Conservation (phyloP, 306 rosid species). For the Malus domestica region ASM211411v1 NC_041796.1:22571001-22571500, state of each 20-base stretch:
- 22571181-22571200: background rate
- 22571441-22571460: slow-evolving; percentile 40
- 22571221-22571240: background rate
- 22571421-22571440: background rate
- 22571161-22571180: background rate
- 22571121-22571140: too few species aligned
- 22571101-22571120: background rate
- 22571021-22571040: background rate
- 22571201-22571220: background rate
- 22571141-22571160: background rate
- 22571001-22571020: background rate
- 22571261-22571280: background rate
- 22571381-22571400: background rate
- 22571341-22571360: background rate
- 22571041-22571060: background rate
- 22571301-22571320: background rate
- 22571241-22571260: background rate
- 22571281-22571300: background rate
- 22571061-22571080: background rate
- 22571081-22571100: background rate
- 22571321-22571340: background rate
- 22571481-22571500: slow-evolving; percentile 59
- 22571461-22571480: slow-evolving; percentile 91
- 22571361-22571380: background rate
- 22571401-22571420: too few species aligned